phyloP scores from a whole-genome alignment of 2,329 filamentous ascomycete species.

The Onygenales sp. region DNA sequence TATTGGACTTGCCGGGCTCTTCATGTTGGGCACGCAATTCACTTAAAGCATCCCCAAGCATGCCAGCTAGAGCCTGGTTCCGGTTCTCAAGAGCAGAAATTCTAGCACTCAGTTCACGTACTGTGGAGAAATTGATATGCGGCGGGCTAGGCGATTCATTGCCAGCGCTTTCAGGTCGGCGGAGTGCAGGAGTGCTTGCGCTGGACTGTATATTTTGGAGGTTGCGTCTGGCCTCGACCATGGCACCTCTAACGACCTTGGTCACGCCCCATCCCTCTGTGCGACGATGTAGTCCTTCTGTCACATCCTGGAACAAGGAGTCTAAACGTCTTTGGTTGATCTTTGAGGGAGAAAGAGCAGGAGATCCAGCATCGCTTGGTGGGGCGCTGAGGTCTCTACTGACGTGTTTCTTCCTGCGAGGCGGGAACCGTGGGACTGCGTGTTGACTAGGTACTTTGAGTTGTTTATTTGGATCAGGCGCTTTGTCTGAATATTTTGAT shows the following conservation, averaged over 20 bases:
- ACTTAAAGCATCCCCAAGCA: slow-evolving; percentile 32
- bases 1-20: slow-evolving; percentile 9
- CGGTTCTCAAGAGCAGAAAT: slow-evolving; percentile 29
- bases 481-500: slow-evolving; percentile 37
- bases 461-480: slow-evolving; percentile 25
- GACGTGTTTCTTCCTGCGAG: slow-evolving; percentile 5
- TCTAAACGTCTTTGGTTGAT: slow-evolving; percentile 35
- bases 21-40: slow-evolving; percentile 29
- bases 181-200: slow-evolving; percentile 19
- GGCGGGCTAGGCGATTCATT: slow-evolving; percentile 10
- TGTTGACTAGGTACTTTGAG: background rate
- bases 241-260: slow-evolving; percentile 39
- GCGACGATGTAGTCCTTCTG: slow-evolving; percentile 37
- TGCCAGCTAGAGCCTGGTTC: slow-evolving; percentile 31
- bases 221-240: slow-evolving; percentile 37
- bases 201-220: slow-evolving; percentile 37
- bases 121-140: slow-evolving; percentile 8
- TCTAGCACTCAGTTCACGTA: slow-evolving; percentile 21
- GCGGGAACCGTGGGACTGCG: background rate
- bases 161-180: slow-evolving; percentile 11
- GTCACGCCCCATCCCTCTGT: slow-evolving; percentile 41
- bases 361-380: slow-evolving; percentile 20
- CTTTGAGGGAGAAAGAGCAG: slow-evolving; percentile 27
- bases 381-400: slow-evolving; percentile 5
- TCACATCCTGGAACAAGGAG: slow-evolving; percentile 39